Conservation (phyloP, 257 asterid species). For the Striga asiatica region DNA sequence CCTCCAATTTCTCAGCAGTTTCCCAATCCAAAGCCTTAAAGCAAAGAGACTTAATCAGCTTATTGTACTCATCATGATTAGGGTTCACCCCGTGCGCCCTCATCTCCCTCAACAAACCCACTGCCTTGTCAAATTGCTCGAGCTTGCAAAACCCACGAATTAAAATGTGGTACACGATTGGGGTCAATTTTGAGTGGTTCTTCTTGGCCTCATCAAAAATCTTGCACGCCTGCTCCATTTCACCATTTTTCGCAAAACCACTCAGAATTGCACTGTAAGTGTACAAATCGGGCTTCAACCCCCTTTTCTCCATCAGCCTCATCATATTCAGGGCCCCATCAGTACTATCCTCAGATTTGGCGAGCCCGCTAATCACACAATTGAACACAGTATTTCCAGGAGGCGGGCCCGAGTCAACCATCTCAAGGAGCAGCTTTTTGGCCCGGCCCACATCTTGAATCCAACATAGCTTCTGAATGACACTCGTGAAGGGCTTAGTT, state of each 20-base stretch:
- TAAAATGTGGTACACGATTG: constrained; percentile 50
- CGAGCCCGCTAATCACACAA: constrained; percentile 48
- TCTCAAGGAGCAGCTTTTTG: constrained; percentile 44
- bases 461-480: constrained; percentile 57
- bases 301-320: constrained; percentile 58
- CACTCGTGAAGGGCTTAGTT: constrained; percentile 45
- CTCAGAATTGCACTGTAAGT: constrained; percentile 67
- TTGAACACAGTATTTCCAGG: constrained; percentile 70
- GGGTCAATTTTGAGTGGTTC: constrained; percentile 51
- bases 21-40: constrained; percentile 76
- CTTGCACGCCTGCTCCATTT: constrained; percentile 65
- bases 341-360: constrained; percentile 51
- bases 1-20: constrained; percentile 52
- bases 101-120: constrained; percentile 59
- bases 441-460: constrained; percentile 55
- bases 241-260: constrained; percentile 48
- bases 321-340: constrained; percentile 42
- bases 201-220: constrained; percentile 58
- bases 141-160: constrained; percentile 78
- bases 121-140: constrained; percentile 67
- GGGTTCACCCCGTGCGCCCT: constrained; percentile 53
- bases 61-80: constrained; percentile 60
- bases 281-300: constrained; percentile 77
- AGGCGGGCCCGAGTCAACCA: constrained; percentile 71
- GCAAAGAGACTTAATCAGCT: constrained; percentile 78